Evolutionary conservation across 176 grass and related monocot genomes (phyloP).

Genomic region (Oryza nivara): DNA sequence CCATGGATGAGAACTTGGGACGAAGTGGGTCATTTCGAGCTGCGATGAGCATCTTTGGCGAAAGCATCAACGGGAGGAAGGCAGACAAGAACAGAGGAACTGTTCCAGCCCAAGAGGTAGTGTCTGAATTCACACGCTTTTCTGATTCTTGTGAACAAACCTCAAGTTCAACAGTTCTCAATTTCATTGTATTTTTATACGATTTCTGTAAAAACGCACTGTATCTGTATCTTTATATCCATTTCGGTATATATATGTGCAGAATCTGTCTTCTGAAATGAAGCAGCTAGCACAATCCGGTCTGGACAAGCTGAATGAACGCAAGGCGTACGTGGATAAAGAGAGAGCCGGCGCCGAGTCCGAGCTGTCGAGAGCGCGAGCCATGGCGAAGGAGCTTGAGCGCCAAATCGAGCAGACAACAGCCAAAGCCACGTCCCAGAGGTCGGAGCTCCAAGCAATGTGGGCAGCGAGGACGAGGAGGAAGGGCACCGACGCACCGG

Average conservation of each 20-base stretch:
- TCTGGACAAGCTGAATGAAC: slow-evolving; percentile 50
- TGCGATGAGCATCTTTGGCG: slow-evolving; percentile 75
- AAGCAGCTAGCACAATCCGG: slow-evolving; percentile 50
- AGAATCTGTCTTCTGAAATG: slow-evolving; percentile 53
- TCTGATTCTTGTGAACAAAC: slow-evolving; percentile 21
- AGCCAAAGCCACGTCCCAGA: slow-evolving; percentile 43
- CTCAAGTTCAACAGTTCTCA: neutral
- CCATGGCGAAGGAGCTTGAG: slow-evolving; percentile 49
- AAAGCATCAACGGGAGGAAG: slow-evolving; percentile 67
- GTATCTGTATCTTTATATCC: neutral
- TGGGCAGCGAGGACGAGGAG: neutral
- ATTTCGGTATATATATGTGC: neutral
- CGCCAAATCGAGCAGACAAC: slow-evolving; percentile 63
- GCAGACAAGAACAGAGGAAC: slow-evolving; percentile 39
- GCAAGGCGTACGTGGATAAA: slow-evolving; percentile 52
- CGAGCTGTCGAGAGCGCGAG: slow-evolving; percentile 50
- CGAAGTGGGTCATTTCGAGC: slow-evolving; percentile 67
- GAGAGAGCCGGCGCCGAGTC: slow-evolving; percentile 62
- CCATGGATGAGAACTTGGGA: slow-evolving; percentile 47
- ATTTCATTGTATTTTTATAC: too few species aligned
- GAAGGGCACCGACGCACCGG: neutral
- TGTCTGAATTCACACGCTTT: neutral
- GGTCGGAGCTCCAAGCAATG: slow-evolving; percentile 31
- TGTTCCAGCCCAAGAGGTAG: slow-evolving; percentile 57
- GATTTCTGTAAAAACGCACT: neutral